Percentiles rank a stretch among this genome's conserved stretches.
Conservation (phyloP, 1,284 basidiomycete species). For the Thelephora terrestris region DNA sequence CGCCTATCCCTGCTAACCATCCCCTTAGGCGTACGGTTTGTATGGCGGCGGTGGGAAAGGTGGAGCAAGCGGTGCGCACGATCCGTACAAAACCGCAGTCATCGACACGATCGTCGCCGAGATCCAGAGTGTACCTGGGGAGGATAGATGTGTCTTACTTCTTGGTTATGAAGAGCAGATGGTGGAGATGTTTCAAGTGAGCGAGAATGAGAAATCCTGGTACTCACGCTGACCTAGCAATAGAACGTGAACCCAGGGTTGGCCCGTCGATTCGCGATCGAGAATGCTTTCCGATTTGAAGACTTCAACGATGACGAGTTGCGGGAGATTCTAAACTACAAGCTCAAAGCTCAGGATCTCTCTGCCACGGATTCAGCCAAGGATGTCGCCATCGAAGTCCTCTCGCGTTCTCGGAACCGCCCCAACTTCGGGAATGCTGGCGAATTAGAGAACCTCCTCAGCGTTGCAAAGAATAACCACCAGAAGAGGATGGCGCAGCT, state of each 20-base stretch:
- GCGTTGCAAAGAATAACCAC: slow-evolving; percentile 40
- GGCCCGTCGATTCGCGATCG: slow-evolving; percentile 48
- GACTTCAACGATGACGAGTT: slow-evolving; percentile 49
- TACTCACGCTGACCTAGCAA: neutral
- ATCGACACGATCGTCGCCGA: slow-evolving; percentile 67
- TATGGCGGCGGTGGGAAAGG: slow-evolving; percentile 30
- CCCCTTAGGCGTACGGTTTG: slow-evolving; percentile 52
- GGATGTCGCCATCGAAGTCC: slow-evolving; percentile 39
- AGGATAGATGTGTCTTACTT: slow-evolving; percentile 57
- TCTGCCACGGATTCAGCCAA: slow-evolving; percentile 46
- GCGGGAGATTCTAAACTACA: slow-evolving; percentile 38
- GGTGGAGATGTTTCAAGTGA: slow-evolving; percentile 60
- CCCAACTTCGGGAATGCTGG: slow-evolving; percentile 64
- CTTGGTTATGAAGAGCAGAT: slow-evolving; percentile 57
- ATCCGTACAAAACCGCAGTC: slow-evolving; percentile 52
- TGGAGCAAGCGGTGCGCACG: slow-evolving; percentile 14
- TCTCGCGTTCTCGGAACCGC: slow-evolving; percentile 39
- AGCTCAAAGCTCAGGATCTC: slow-evolving; percentile 47
- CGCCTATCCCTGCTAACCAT: neutral
- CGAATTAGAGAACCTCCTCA: slow-evolving; percentile 55
- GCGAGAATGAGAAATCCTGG: slow-evolving; percentile 3
- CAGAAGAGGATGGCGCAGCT: slow-evolving; percentile 32
- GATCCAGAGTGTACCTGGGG: slow-evolving; percentile 54
- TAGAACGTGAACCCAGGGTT: slow-evolving; percentile 61
- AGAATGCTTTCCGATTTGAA: slow-evolving; percentile 56